Base-by-base conservation (phyloP, 192 early-diverging fungal genomes). In the Rhizoclosmatium sp. region DNA sequence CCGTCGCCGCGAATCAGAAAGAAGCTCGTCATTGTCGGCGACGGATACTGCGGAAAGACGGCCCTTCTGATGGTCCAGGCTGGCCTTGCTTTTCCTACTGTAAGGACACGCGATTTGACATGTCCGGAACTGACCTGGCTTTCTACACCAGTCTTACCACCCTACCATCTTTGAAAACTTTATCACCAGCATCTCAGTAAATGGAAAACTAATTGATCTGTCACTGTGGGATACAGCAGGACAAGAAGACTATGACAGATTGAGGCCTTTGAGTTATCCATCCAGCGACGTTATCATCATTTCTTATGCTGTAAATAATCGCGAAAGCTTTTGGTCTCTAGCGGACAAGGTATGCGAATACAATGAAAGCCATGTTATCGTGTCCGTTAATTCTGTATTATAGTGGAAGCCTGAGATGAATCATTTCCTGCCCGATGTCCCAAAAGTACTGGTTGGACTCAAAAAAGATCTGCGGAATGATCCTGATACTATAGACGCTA, bases 201-300 rank as follows among this genome's bases (percentile, higher is more conserved):
- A 80, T 49, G 71, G 68, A 12, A 79, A 71, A 42, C 65, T 69
- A 23, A 80, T 87, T 46, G 80, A 95, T 80, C 86, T 98, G 42
- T 93, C 92, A 46, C 83, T 98, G 40, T 96, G 95, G 96, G 97
- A 99, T 88, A 98, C 97, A 61, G 96, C 97, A 56, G 97, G 92
- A 39, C 97, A 98, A 73, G 96, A 99, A 83, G 97, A 98, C 79
- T 97, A 97, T 79, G 96, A 99, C 86, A 92, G 96, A 65, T 85
- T 99, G 78, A 93, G 97, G 59, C 93, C 94, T 39, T 86, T 98
- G 78, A 95, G 92, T 59, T 99, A 98, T 79, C 93, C 96, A 4
- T 95, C 94, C 79, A 93, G 94, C 45, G 90, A 98, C 83, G 93
- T 97, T 44, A 80, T 84, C 16, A 61, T 88, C 46, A 90, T 99